A percentile compares a stretch with the other conserved stretches of the same genome.
These are phyloP conservation scores for Wallacemonas sp. DNA, from an alignment of 208 protist species.

Conservation along the genomic window DNA sequence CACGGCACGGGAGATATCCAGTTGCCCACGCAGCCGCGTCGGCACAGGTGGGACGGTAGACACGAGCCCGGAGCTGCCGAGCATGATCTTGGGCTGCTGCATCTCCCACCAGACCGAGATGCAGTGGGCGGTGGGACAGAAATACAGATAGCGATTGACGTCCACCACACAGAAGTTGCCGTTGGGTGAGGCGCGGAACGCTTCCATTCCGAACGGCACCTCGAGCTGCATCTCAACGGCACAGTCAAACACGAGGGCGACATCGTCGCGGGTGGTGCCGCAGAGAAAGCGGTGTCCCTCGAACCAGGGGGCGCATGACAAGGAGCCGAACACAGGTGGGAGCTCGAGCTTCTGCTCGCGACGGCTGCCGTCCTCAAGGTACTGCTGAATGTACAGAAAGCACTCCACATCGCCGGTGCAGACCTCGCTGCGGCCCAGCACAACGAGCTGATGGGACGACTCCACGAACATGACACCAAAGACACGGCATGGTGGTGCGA, in stretches of 20 bases:
- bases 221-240: slow-evolving; percentile 40
- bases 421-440: slow-evolving; percentile 35
- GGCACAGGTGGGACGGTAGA: slow-evolving; percentile 17
- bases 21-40: slow-evolving; percentile 26
- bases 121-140: slow-evolving; percentile 28
- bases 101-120: slow-evolving; percentile 39
- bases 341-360: slow-evolving; percentile 43
- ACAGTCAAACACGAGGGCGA: slow-evolving; percentile 59
- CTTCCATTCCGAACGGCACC: slow-evolving; percentile 50
- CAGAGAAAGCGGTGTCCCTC: slow-evolving; percentile 55
- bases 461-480: slow-evolving; percentile 43
- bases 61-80: neutral
- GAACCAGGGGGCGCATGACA: slow-evolving; percentile 45
- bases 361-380: slow-evolving; percentile 16
- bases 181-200: slow-evolving; percentile 56
- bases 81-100: slow-evolving; percentile 13
- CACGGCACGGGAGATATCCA: slow-evolving; percentile 18
- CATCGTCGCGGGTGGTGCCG: slow-evolving; percentile 46
- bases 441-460: slow-evolving; percentile 37
- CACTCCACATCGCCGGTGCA: slow-evolving; percentile 43
- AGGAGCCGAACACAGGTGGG: slow-evolving; percentile 37
- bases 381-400: slow-evolving; percentile 45
- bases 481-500: slow-evolving; percentile 54
- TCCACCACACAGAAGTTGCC: slow-evolving; percentile 47
- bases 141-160: slow-evolving; percentile 39